phyloP scores from a whole-genome alignment of 306 rosid genomes.

The Cercis canadensis region DNA sequence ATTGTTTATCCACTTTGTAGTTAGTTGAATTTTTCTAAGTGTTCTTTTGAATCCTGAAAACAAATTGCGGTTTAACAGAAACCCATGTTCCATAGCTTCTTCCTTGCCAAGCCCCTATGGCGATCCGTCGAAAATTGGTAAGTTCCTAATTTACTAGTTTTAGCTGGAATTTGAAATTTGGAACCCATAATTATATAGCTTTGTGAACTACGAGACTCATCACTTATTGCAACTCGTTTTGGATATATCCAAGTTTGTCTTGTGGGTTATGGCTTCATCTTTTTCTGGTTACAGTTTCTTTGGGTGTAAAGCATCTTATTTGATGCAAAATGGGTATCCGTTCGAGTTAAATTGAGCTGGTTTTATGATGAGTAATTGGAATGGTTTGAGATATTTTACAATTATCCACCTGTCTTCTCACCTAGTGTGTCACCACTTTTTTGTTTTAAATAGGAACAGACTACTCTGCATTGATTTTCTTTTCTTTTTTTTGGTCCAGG shows the following conservation, averaged over 20 bases:
- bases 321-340: not conserved
- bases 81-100: conserved; percentile 51
- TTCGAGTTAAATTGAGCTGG: not conserved
- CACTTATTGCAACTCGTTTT: conserved; percentile 4
- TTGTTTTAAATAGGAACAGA: conserved; percentile 9
- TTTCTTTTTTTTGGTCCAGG: conserved; percentile 45
- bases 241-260: conserved; percentile 13
- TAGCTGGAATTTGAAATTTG: conserved; percentile 4
- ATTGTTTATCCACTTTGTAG: not conserved
- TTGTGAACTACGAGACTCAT: not conserved
- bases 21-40: not conserved
- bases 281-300: not conserved
- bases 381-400: conserved; percentile 15
- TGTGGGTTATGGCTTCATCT: not conserved
- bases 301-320: not conserved
- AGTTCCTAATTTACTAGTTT: conserved; percentile 20
- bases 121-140: conserved; percentile 56
- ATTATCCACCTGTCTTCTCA: no score
- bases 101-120: conserved; percentile 62
- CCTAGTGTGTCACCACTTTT: not conserved
- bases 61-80: conserved; percentile 46
- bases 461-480: no score
- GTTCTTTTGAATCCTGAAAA: not conserved
- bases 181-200: not conserved
- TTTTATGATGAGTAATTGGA: not conserved